Base-by-base conservation (phyloP, 495 filamentous ascomycete genomes). In the Penicillium ochrochloron region DNA sequence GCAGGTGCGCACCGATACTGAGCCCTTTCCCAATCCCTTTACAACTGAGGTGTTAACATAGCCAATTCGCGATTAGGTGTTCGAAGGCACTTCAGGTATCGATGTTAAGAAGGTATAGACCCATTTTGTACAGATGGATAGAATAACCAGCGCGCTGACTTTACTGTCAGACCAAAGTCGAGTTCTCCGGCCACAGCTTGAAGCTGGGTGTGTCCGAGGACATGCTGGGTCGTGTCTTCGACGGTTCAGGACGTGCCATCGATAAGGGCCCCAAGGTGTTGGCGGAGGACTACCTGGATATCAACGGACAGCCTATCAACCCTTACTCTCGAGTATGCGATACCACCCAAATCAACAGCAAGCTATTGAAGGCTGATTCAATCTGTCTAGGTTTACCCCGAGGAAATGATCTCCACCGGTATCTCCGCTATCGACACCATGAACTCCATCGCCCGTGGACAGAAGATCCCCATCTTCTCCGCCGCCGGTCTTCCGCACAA, bases 401-500 rank as follows among this genome's bases (percentile, higher is more conserved):
- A 98, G 83, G 96, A 99, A 80, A 99, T 99, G 93, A 98, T 99
- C 71, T 93, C 94, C 11, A 99, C 96, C 60, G 96, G 96, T 87
- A 99, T 99, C 76, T 97, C 93, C 61, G 94, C 96, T 72, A 99
- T 99, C 72, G 96, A 99, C 77, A 97, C 94, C 46, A 99, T 99
- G 96, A 99, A 99, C 87, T 98, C 96, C 63, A 94, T 99, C 77
- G 95, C 96, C 67, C 93, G 96, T 84, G 96, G 96, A 63, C 96
- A 99, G 80, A 99, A 99, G 85, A 99, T 99, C 66, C 96, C 96
- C 60, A 99, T 99, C 73, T 99, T 99, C 88, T 98, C 96, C 8
- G 93, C 96, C 52, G 89, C 96, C 58, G 96, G 96, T 93, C 84
- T 99, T 59, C 96, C 96, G 7, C 96, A 99, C 79, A 97, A 98